phyloP scores from a whole-genome alignment of 306 rosid species.

The Fragaria vesca region DNA sequence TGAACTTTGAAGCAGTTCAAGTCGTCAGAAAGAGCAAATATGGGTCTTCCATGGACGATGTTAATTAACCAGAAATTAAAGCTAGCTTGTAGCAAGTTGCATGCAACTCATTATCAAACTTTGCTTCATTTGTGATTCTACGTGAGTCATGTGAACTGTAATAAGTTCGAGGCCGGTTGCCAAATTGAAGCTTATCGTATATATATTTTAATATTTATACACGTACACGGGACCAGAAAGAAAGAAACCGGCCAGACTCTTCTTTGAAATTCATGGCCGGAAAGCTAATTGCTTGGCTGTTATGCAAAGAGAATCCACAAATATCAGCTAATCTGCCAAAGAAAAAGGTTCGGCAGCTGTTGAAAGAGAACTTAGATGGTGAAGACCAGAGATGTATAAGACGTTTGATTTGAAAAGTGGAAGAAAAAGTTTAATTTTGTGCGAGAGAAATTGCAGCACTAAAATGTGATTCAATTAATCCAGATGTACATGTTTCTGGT shows the following conservation, averaged over 20 bases:
- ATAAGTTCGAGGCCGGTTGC: neutral
- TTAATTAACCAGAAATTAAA: neutral
- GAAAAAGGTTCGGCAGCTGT: constrained; percentile 2
- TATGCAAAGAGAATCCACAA: neutral
- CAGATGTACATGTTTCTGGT: constrained; percentile 3
- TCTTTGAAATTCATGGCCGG: neutral
- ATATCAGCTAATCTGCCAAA: neutral
- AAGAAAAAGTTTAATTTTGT: neutral
- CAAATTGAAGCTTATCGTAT: neutral
- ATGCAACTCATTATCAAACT: neutral
- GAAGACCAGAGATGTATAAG: neutral
- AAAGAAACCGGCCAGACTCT: too few species aligned
- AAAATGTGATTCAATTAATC: constrained; percentile 40
- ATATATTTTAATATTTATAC: too few species aligned
- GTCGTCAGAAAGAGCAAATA: constrained; percentile 11
- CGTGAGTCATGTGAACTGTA: constrained; percentile 30
- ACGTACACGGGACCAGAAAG: too few species aligned
- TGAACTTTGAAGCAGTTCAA: constrained; percentile 9
- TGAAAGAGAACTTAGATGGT: neutral
- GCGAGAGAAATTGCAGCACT: constrained; percentile 13
- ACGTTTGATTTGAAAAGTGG: neutral
- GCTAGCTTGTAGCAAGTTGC: neutral
- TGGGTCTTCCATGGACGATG: constrained; percentile 14
- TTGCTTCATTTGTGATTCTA: neutral
- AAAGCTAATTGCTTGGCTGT: neutral